Evolutionary conservation across 352 stramenopile genomes (phyloP), one percentile per base, ranked within the genome.

Genomic region (Globisporangium emineosum): DNA sequence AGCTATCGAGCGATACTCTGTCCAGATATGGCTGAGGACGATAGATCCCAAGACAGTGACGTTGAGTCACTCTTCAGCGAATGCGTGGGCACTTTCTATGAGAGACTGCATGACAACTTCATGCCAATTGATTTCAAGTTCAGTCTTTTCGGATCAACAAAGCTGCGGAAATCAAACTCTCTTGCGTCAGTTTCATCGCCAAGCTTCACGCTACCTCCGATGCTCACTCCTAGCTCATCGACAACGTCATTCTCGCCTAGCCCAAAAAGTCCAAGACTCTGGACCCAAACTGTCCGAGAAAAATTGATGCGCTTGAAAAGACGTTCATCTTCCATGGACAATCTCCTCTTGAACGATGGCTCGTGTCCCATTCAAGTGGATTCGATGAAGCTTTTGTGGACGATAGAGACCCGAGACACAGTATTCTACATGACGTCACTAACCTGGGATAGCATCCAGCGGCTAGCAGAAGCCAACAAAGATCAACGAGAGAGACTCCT

Each of bases 331-430:
- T 88, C 80, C 2, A 91, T 88, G 78, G 80, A 90, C 54, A 91
- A 91, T 37, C 67, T 90, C 19, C 68, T 90, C 15, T 45, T 89
- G 2, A 88, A 88, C 52, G 83, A 90, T 54, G 83, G 82, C 0
- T 90, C 82, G 0, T 78, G 80, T 37, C 86, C 86, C 1, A 92
- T 94, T 32, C 86, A 94, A 76, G 73, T 94, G 1, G 83, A 94
- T 49, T 83, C 85, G 0, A 90, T 93, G 80, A 89, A 88, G 55
- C 64, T 94, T 2, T 58, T 92, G 7, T 94, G 86, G 86, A 93
- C 83, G 1, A 66, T 94, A 43, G 78, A 89, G 60, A 90, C 83
- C 17, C 77, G 86, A 30, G 84, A 94, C 58, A 76, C 70, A 9
- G 70, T 86, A 0, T 91, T 91, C 53, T 83, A 92, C 58, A 90